phyloP scores from a whole-genome alignment of 179 eudicot species.

The Drosera spatulata region DNA sequence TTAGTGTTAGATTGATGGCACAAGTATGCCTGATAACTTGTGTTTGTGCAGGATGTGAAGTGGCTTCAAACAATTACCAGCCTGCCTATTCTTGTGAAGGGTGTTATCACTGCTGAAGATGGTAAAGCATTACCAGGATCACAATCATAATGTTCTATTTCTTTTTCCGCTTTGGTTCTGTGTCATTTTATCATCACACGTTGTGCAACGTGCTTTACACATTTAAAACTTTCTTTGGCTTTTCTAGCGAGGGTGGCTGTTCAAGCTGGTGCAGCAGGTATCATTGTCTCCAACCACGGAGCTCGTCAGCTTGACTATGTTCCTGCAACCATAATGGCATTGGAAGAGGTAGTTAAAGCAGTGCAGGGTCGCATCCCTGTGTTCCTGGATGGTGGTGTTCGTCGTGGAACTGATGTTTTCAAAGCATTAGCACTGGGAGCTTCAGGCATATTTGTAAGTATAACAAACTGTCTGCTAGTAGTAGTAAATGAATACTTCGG shows the following conservation, averaged over 20 bases:
- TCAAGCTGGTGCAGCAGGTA: constrained; percentile 50
- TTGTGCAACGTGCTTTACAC: neutral
- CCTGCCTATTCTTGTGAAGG: constrained; percentile 90
- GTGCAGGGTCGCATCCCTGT: constrained; percentile 80
- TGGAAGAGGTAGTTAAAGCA: constrained; percentile 77
- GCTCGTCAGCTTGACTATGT: constrained; percentile 64
- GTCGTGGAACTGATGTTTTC: constrained; percentile 93
- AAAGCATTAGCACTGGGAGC: constrained; percentile 93
- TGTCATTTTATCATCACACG: neutral
- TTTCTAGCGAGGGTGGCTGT: constrained; percentile 36
- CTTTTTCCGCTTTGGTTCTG: neutral
- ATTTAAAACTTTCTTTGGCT: neutral
- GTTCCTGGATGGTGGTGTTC: constrained; percentile 88
- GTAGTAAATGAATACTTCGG: too few species aligned
- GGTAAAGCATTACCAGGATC: constrained; percentile 26
- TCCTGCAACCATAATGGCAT: constrained; percentile 50
- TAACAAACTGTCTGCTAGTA: too few species aligned
- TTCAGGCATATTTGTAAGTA: constrained; percentile 81
- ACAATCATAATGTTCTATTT: neutral
- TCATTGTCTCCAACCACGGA: constrained; percentile 58
- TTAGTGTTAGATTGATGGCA: too few species aligned
- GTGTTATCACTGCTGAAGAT: constrained; percentile 91
- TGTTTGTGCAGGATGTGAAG: constrained; percentile 56
- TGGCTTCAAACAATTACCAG: constrained; percentile 92
- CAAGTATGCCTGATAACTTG: too few species aligned